Evolutionary conservation across 192 early-diverging fungal species (phyloP).

Genomic region (Nowakowskiella sp.): DNA sequence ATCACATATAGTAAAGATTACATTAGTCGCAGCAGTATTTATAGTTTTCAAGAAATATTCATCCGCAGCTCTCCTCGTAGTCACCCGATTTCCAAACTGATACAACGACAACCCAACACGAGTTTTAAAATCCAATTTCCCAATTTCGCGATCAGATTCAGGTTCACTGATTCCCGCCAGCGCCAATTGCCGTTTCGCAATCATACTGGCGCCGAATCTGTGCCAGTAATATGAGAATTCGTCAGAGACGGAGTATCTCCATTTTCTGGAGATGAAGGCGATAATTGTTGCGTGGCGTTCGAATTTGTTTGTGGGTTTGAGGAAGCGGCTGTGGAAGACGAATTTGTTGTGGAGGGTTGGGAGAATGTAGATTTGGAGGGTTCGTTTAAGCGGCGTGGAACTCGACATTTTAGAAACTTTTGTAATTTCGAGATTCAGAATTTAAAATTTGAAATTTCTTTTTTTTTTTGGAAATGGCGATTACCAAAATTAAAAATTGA

Average conservation of each 20-base stretch:
- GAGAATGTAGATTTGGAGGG: conserved; percentile 30
- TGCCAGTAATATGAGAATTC: conserved; percentile 25
- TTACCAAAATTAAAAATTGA: no score
- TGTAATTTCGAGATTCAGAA: no score
- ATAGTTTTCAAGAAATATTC: conserved; percentile 45
- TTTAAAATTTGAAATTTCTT: no score
- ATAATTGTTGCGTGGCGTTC: conserved; percentile 23
- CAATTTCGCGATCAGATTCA: neutral
- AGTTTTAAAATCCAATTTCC: neutral
- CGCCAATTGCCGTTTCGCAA: conserved; percentile 5
- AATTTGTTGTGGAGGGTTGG: conserved; percentile 27
- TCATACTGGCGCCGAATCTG: conserved; percentile 12
- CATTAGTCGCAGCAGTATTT: conserved; percentile 22
- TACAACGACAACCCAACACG: neutral
- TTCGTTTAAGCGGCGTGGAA: no score
- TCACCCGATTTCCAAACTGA: conserved; percentile 20
- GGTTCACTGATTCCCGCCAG: no score
- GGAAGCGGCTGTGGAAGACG: conserved; percentile 32
- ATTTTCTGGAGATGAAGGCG: conserved; percentile 34
- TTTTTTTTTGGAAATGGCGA: no score
- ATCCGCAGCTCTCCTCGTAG: conserved; percentile 29
- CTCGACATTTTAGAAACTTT: no score
- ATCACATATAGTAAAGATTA: conserved; percentile 3
- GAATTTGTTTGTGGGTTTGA: conserved; percentile 17
- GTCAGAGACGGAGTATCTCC: conserved; percentile 38